These are phyloP conservation scores for Zelonia costaricensis DNA, from an alignment of 208 protist species.

Conservation along the genomic window DNA sequence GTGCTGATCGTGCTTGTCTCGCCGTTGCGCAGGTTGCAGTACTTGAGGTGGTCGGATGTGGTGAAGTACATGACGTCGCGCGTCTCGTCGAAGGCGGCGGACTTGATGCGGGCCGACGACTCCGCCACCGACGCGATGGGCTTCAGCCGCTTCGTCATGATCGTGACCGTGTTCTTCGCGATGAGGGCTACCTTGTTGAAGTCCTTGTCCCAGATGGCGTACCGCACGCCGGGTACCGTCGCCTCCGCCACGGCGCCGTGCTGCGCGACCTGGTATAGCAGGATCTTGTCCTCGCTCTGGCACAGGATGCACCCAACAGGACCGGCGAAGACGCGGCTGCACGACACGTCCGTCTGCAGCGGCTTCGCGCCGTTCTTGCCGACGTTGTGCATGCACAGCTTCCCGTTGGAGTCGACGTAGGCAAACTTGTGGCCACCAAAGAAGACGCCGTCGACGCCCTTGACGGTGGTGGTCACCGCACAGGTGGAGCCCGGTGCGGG, in stretches of 20 bases:
- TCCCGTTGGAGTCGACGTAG: slow-evolving; percentile 83
- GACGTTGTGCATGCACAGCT: slow-evolving; percentile 88
- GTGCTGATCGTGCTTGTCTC: slow-evolving; percentile 98
- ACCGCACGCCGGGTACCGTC: slow-evolving; percentile 75
- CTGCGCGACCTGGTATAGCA: slow-evolving; percentile 96
- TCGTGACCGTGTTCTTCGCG: slow-evolving; percentile 85
- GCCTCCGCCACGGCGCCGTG: slow-evolving; percentile 69
- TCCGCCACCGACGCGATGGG: slow-evolving; percentile 92
- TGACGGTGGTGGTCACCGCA: slow-evolving; percentile 21
- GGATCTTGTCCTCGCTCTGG: slow-evolving; percentile 81
- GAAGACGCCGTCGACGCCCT: slow-evolving; percentile 90
- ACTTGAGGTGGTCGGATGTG: slow-evolving; percentile 99
- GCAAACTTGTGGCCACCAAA: slow-evolving; percentile 96
- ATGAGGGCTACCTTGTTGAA: slow-evolving; percentile 93
- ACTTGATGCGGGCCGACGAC: slow-evolving; percentile 95
- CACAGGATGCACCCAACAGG: slow-evolving; percentile 81
- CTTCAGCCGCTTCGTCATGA: slow-evolving; percentile 92
- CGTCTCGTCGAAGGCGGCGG: slow-evolving; percentile 88
- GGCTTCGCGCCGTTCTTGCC: slow-evolving; percentile 83
- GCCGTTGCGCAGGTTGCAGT: slow-evolving; percentile 89
- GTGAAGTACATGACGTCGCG: slow-evolving; percentile 98
- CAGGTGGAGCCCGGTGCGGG: slow-evolving; percentile 15
- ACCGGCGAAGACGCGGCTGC: slow-evolving; percentile 76
- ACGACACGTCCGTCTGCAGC: slow-evolving; percentile 50
- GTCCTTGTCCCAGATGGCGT: slow-evolving; percentile 95